Percentiles rank a stretch among this genome's conserved stretches.
phyloP scores from a whole-genome alignment of 352 stramenopile genomes.

The Globisporangium recalcitrans region DNA sequence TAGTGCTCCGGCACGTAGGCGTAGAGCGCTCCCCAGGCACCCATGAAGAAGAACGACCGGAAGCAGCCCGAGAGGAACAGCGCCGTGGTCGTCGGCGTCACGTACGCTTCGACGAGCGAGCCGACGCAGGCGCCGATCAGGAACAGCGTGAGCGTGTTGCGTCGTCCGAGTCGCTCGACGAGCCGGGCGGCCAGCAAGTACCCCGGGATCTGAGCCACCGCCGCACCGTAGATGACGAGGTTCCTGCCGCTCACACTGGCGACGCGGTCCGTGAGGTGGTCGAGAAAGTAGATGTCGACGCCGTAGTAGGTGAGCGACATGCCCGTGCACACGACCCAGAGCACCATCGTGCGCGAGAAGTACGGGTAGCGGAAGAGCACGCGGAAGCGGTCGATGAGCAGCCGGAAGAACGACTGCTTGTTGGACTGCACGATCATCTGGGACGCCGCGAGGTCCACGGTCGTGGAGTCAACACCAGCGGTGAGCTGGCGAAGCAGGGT shows the following conservation, averaged over 20 bases:
- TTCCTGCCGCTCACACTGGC: background rate
- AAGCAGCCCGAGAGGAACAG: conserved; percentile 16
- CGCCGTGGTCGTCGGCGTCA: conserved; percentile 10
- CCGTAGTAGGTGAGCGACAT: conserved; percentile 23
- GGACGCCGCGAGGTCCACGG: background rate
- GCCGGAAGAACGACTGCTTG: conserved; percentile 6
- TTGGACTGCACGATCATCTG: conserved; percentile 7
- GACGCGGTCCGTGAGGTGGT: background rate
- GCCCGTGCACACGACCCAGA: conserved; percentile 22
- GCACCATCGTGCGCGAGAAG: conserved; percentile 20
- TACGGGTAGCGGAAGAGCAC: conserved; percentile 22
- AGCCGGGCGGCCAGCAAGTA: background rate
- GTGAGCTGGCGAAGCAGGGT: background rate
- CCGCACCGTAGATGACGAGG: conserved; percentile 17
- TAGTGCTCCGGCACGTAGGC: conserved; percentile 32
- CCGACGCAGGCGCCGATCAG: conserved; percentile 18
- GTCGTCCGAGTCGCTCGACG: conserved; percentile 1
- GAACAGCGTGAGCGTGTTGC: conserved; percentile 14
- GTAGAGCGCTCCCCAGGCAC: conserved; percentile 14
- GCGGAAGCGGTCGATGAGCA: conserved; percentile 13
- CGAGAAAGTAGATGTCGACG: conserved; percentile 21
- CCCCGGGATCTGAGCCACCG: conserved; percentile 14
- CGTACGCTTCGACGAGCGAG: conserved; percentile 17
- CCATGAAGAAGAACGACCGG: conserved; percentile 15
- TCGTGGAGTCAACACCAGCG: background rate